Percentiles rank a stretch among this genome's conserved stretches.
Evolutionary conservation across 371 early-diverging fungal species (phyloP).

Genomic region (Batkoa obscura): DNA sequence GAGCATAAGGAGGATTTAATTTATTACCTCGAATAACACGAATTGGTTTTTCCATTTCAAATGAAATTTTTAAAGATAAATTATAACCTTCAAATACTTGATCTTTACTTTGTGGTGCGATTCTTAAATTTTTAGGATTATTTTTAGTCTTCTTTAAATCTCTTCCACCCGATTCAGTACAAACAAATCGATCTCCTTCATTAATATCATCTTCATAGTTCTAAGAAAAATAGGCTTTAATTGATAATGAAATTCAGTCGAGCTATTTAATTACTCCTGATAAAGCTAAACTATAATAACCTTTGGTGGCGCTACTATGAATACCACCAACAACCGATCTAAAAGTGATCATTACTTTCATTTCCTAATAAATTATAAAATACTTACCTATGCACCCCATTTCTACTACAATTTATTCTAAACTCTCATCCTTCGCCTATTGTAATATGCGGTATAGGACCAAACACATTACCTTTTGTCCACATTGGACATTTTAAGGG

Average conservation of each 20-base stretch:
- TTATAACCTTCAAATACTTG: constrained; percentile 9
- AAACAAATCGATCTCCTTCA: constrained; percentile 12
- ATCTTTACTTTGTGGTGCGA: constrained; percentile 14
- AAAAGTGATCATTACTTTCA: too few relatives aligned
- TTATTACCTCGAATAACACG: constrained; percentile 11
- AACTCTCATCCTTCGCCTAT: too few relatives aligned
- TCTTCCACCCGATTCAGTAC: constrained; percentile 15
- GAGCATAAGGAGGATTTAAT: constrained; percentile 6
- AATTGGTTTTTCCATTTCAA: constrained; percentile 8
- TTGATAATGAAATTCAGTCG: not conserved
- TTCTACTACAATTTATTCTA: too few relatives aligned
- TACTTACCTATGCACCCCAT: too few relatives aligned
- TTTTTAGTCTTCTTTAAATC: constrained; percentile 13
- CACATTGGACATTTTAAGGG: too few relatives aligned
- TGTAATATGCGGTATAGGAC: too few relatives aligned
- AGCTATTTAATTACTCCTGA: constrained; percentile 12
- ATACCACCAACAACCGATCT: constrained; percentile 15
- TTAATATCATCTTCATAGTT: constrained; percentile 19
- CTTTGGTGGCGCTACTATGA: constrained; percentile 7
- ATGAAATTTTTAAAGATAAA: constrained; percentile 8
- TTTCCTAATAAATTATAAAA: too few relatives aligned
- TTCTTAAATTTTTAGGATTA: constrained; percentile 16
- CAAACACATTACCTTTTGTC: too few relatives aligned
- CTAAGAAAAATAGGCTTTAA: not conserved
- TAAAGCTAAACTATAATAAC: constrained; percentile 13